These are phyloP conservation scores for Cladobotryum protrusum DNA, from an alignment of 2,329 filamentous ascomycete genomes.

Conservation along the genomic window DNA sequence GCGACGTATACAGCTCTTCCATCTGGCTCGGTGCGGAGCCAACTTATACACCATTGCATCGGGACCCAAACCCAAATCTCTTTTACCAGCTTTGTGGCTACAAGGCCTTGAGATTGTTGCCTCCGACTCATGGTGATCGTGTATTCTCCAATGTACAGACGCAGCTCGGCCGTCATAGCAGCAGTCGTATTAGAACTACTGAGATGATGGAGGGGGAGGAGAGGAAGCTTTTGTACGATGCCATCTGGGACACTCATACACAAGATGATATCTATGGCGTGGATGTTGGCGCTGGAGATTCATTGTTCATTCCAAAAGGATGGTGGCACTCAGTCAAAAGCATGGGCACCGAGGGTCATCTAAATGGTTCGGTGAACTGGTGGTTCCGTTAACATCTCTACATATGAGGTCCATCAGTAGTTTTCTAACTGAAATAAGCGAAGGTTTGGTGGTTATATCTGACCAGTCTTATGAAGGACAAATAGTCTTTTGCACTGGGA, in stretches of 20 bases:
- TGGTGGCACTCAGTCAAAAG: slow-evolving; percentile 44
- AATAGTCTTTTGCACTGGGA: too few species aligned
- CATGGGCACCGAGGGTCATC: slow-evolving; percentile 23
- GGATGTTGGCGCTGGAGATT: slow-evolving; percentile 47
- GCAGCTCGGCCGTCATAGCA: slow-evolving; percentile 32
- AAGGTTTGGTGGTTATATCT: too few species aligned
- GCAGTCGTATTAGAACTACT: slow-evolving; percentile 57
- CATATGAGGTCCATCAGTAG: neutral
- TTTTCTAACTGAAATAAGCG: too few species aligned
- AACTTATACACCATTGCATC: slow-evolving; percentile 84
- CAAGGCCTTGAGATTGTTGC: slow-evolving; percentile 69
- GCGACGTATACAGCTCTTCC: slow-evolving; percentile 80
- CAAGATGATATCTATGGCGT: slow-evolving; percentile 43
- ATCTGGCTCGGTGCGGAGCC: slow-evolving; percentile 84
- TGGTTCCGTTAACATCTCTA: slow-evolving; percentile 33
- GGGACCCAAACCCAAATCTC: slow-evolving; percentile 89
- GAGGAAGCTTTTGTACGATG: slow-evolving; percentile 56
- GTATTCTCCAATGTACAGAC: slow-evolving; percentile 54
- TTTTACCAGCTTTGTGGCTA: slow-evolving; percentile 74
- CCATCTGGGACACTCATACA: slow-evolving; percentile 55
- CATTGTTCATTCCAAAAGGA: slow-evolving; percentile 36
- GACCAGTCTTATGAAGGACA: too few species aligned
- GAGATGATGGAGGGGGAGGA: slow-evolving; percentile 91
- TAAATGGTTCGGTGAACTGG: slow-evolving; percentile 41
- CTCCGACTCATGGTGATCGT: slow-evolving; percentile 54